Evolutionary conservation across 371 early-diverging fungal species (phyloP), one percentile per base, ranked within the genome.

Genomic region (Encephalitozoon hellem): DNA sequence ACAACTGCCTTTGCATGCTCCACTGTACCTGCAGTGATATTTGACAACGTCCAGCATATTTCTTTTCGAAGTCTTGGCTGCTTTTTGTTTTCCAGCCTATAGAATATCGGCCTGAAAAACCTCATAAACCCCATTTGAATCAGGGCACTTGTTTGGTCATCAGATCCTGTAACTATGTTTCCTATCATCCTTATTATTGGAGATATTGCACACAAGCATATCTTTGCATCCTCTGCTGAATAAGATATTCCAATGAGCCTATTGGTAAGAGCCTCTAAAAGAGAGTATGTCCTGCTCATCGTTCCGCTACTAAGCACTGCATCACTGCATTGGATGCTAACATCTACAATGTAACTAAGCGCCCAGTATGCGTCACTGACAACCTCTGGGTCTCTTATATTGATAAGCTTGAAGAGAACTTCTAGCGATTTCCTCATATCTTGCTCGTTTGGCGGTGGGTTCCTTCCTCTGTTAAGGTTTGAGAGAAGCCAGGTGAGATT

Each of bases 1-100:
- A 99, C 92, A 32, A 97, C 91, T 39, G 88, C 69, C 80, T 93
- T 90, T 82, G 97, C 93, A 84, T 99, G 97, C 9, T 83, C 83
- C n/a, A 89, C 87, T 74, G 90, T 93, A 47, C 99, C 98, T n/a
- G 97, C 97, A n/a, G 97, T 95, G 82, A 99, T 93, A 87, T 99
- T 99, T 28, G 95, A 95, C 64, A 97, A 90, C 9, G 96, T 94
- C 97, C 97, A 97, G 88, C 97, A 97, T 18, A 97, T 94, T 85
- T 99, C 99, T 87, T 97, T 99, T 78, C 93, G 90, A 74, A 97
- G 92, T 41, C 90, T 90, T 72, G 94, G 93, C 85, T 91, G 91
- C 64, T 91, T 89, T 32, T 78, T 83, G 76, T 86, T 87, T 26
- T 95, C 89, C 65, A 94, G 88, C 28, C 87, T 83, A 18, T 88